Percentiles rank a stretch among this genome's conserved stretches.
phyloP scores from a whole-genome alignment of 1,284 basidiomycete genomes.

The Pterulicium gracile region DNA sequence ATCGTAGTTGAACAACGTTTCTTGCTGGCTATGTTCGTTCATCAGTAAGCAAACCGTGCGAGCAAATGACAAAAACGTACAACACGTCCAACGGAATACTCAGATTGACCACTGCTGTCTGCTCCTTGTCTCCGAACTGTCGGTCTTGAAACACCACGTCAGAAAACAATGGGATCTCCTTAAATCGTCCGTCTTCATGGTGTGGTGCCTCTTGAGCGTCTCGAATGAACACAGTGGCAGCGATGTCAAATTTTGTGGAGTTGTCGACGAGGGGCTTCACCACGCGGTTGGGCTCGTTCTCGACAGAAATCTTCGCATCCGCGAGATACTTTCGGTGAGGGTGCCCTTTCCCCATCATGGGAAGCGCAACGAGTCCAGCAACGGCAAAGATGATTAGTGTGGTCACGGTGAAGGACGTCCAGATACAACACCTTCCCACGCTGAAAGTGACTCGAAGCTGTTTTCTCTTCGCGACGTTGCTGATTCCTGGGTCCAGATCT shows the following conservation, averaged over 20 bases:
- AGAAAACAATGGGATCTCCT: background rate
- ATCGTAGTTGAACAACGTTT: background rate
- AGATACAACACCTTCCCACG: too few species aligned
- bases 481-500: too few species aligned
- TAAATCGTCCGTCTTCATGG: too few species aligned
- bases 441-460: too few species aligned
- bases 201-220: background rate
- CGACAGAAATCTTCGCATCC: too few species aligned
- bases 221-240: background rate
- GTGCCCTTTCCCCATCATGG: too few species aligned
- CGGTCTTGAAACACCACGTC: background rate
- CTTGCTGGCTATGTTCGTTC: background rate
- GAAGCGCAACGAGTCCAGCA: too few species aligned
- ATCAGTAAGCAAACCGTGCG: background rate
- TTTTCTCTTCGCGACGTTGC: too few species aligned
- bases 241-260: background rate
- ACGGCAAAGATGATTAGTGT: too few species aligned
- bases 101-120: background rate
- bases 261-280: background rate
- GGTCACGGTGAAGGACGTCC: too few species aligned
- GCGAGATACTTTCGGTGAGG: too few species aligned
- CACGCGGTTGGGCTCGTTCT: too few species aligned
- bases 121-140: background rate
- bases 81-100: background rate
- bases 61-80: background rate